Base-by-base conservation (phyloP, 164 flowering plant genomes). In the Magnolia kwangsiensis region DNA sequence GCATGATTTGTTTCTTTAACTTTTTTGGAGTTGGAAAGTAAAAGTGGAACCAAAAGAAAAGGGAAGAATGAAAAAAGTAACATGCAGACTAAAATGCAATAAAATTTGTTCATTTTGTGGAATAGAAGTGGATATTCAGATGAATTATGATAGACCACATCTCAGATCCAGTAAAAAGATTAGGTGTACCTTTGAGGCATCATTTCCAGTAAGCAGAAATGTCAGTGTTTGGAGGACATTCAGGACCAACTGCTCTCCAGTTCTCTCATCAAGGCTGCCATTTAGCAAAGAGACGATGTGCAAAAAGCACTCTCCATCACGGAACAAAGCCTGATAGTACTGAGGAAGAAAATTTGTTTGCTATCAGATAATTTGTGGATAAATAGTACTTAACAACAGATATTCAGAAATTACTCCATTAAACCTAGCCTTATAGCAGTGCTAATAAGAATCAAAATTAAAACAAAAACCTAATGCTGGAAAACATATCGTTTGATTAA, bases 281-380 rank as follows among this genome's bases (percentile, higher is more conserved):
- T 96, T 94, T 74, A 96, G 79, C 75, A 96, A 88, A 78, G 99
- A 96, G 45, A 96, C 93, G 74, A 96, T 89, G 83, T 96, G 99
- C 84, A 96, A 67, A 89, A 96, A 94, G 84, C 99, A 96, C 74
- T 93, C 99, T 31, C 95, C 99, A 67, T 92, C 92, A 72, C 97
- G 91, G 82, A 96, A 96, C 79, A 96, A 82, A 75, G 82, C 86
- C 83, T 94, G 99, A 80, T 89, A 94, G 77, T 94, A 87, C 99
- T 96, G 94, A 73, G 68, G 37, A 83, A 20, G 67, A 75, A 71
- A 50, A 80, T 27, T 68, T 27, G 73, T 66, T 11, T 79, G 73
- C 72, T 23, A 72, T 73, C 50, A 76, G 61, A 23, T 73, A 21
- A 69, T 66, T 63, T 68, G 58, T 20, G 66, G 67, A 13, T 19